A percentile compares a stretch with the other conserved stretches of the same genome.
These are phyloP conservation scores for Ambrosiella cleistominuta DNA, from an alignment of 2,329 filamentous ascomycete species.

Conservation along the genomic window DNA sequence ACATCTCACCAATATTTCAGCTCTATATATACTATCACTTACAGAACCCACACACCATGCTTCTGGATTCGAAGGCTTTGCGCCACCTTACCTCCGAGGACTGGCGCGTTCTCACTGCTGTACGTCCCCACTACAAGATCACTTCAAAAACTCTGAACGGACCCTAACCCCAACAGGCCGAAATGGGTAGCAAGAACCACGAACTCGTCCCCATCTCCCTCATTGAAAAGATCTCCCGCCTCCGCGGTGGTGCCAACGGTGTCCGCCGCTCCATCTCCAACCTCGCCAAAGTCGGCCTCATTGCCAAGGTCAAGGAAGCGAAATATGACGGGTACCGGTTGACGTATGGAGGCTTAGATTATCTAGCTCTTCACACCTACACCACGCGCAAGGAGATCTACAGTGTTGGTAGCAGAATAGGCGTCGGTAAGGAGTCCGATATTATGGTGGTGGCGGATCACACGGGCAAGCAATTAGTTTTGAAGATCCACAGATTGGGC, in stretches of 20 bases:
- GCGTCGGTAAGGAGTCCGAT: slow-evolving; percentile 94
- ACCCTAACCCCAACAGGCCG: slow-evolving; percentile 35
- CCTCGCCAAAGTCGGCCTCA: slow-evolving; percentile 80
- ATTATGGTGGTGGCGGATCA: slow-evolving; percentile 85
- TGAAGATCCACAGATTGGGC: slow-evolving; percentile 92
- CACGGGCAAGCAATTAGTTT: slow-evolving; percentile 56
- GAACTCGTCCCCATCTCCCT: slow-evolving; percentile 85
- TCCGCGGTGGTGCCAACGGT: slow-evolving; percentile 59
- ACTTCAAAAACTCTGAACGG: not conserved
- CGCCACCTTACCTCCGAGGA: slow-evolving; percentile 85
- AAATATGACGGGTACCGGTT: slow-evolving; percentile 95
- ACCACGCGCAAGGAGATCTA: slow-evolving; percentile 66
- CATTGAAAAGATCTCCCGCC: slow-evolving; percentile 67
- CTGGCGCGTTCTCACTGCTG: slow-evolving; percentile 85
- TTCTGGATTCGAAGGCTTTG: slow-evolving; percentile 83
- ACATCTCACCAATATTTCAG: not conserved
- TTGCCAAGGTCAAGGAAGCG: slow-evolving; percentile 83
- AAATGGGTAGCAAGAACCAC: slow-evolving; percentile 89
- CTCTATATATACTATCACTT: not conserved
- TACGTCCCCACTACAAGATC: slow-evolving; percentile 28
- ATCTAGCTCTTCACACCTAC: slow-evolving; percentile 85
- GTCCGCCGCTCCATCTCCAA: slow-evolving; percentile 78
- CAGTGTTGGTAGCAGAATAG: slow-evolving; percentile 84
- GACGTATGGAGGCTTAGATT: slow-evolving; percentile 92
- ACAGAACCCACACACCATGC: slow-evolving; percentile 41